Base-by-base conservation (phyloP, 257 asterid species). In the Plantago major region DNA sequence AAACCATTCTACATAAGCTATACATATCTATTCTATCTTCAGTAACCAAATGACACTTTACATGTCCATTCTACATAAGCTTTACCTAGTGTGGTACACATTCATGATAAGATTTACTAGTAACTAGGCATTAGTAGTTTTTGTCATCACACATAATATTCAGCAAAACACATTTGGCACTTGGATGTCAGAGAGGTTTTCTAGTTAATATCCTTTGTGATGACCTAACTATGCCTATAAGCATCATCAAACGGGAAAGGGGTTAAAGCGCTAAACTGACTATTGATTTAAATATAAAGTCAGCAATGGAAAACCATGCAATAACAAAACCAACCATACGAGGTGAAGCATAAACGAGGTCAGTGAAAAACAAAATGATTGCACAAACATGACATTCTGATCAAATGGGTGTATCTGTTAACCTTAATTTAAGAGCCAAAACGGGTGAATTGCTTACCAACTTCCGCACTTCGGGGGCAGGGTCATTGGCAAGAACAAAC, bases 381-480 rank as follows among this genome's bases (percentile, higher is more conserved):
- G n/a, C n/a, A n/a, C n/a, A n/a, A n/a, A 30, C 37, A 30, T 30
- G 37, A 5, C 42, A 67, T 9, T 47, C 37, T 12, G 64, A 43
- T 56, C 38, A 67, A 53, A 47, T 22, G 46, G n/a, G 18, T 43
- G 38, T 47, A 44, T 38, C 28, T 46, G 30, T 45, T 28, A 60
- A 9, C 47, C 43, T 38, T 16, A 57, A 26, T 50, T 11, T 16
- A 30, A 52, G 38, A 14, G 54, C 22, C 38, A 19, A n/a, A 11
- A 17, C 26, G 16, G 11, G 46, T 49, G 52, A 58, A 55, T 14
- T 55, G 13, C 94, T 83, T 73, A 90, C 97, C 97, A 90, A 78
- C 85, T 85, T 90, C 75, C 95, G 93, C 67, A 90, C 95, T 65
- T 87, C 95, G 22, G 95, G 73, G 73, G 86, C 72, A 62, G 91